Conservation (phyloP, 495 filamentous ascomycete genomes). For the Aspergillus olivimuriae region DNA sequence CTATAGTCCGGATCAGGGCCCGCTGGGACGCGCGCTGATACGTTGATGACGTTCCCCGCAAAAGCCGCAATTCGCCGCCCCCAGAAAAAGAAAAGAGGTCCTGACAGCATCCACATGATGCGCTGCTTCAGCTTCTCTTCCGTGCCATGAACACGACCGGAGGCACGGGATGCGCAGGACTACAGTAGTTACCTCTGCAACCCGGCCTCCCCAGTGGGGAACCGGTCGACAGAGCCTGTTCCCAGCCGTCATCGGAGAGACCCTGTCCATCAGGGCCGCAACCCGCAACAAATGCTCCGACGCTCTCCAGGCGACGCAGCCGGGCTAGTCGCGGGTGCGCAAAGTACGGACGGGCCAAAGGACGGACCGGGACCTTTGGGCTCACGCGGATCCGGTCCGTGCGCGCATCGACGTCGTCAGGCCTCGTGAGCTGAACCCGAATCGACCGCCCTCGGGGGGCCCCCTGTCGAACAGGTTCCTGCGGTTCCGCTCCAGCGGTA, state of each 20-base stretch:
- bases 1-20: constrained; percentile 19
- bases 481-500: constrained; percentile 21
- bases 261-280: too few species aligned
- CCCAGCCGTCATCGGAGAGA: too few species aligned
- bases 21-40: constrained; percentile 21
- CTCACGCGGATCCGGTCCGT: constrained; percentile 22
- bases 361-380: constrained; percentile 5
- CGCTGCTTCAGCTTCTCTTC: constrained; percentile 16
- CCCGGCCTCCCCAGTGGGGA: too few species aligned
- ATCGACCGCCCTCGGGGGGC: constrained; percentile 7
- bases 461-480: constrained; percentile 22
- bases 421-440: constrained; percentile 20
- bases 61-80: constrained; percentile 28
- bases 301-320: too few species aligned
- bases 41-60: constrained; percentile 21
- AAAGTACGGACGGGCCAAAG: too few species aligned
- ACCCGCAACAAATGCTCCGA: too few species aligned
- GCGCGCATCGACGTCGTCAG: constrained; percentile 15
- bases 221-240: too few species aligned
- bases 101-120: constrained; percentile 29
- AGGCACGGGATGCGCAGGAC: too few species aligned
- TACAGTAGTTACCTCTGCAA: too few species aligned
- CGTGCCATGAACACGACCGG: too few species aligned
- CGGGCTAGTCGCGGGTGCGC: too few species aligned
- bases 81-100: constrained; percentile 22